Base-by-base conservation (phyloP, 1,139 yeast species). In the Magnusiomyces suaveolens region DNA sequence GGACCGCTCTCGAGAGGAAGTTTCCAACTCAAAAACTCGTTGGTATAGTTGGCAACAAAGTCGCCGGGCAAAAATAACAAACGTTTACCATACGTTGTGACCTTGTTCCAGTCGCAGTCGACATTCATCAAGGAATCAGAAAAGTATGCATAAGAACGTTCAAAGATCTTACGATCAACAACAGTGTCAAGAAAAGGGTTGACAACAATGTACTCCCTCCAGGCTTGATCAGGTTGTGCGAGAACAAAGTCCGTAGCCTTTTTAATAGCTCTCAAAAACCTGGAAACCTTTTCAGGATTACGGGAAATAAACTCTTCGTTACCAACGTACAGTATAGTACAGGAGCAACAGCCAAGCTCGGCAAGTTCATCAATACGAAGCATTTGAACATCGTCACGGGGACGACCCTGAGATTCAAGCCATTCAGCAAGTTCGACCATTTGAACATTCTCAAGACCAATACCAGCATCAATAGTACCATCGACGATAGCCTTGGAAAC, bases 261-360 rank as follows among this genome's bases (percentile, higher is more conserved):
- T 67, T 77, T 79, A 60, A 76, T 67, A 10, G 82, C 82, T 24
- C 60, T 70, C 73, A 78, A 64, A 65, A 78, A 75, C 58, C 66
- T 69, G 50, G 60, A 66, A 53, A 78, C 75, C 65, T 76, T 75
- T 46, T 73, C 78, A n/a, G 78, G 78, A 65, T 79, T 75, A 50
- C 66, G 69, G n/a, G 69, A 70, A 63, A 79, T 71, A 62, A 78
- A 79, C 51, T 72, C 66, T 62, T 79, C 83, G 63, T 79, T 78
- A 62, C 74, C 74, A 63, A 79, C 78, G 72, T 77, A 78, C 64
- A 78, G 70, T 59, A 79, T 75, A 46, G 82, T 76, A 62, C 82
- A 79, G 76, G 78, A 79, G 61, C 83, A 79, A 64, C 83, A 79
- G 14, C 82, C 82, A 59, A 79, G 71, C 60, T 79, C 79, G 44